Conservation (phyloP, 768 basidiomycete genomes). For the Mycena albidolilacea region DNA sequence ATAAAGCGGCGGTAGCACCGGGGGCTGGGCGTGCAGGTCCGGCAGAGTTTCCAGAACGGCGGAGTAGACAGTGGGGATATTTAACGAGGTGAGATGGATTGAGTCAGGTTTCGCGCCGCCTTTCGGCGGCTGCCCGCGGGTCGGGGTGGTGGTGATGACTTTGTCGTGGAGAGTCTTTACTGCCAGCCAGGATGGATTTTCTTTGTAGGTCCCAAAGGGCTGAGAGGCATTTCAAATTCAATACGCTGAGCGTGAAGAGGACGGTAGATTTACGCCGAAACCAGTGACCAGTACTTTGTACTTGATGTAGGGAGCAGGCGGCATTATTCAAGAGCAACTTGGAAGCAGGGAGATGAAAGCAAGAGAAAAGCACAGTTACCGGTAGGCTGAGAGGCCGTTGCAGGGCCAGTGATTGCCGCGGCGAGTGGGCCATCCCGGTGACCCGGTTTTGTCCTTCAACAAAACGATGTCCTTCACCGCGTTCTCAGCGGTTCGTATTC, state of each 20-base stretch:
- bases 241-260: background rate
- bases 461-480: too few species aligned
- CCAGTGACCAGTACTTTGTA: slow-evolving; percentile 23
- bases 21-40: slow-evolving; percentile 33
- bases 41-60: slow-evolving; percentile 35
- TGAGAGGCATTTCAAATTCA: slow-evolving; percentile 41
- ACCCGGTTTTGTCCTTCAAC: too few species aligned
- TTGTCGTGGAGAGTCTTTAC: slow-evolving; percentile 74
- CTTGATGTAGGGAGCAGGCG: slow-evolving; percentile 12
- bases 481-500: too few species aligned
- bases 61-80: slow-evolving; percentile 37
- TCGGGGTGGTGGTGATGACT: slow-evolving; percentile 49
- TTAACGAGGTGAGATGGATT: slow-evolving; percentile 33
- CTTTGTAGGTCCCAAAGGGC: slow-evolving; percentile 69
- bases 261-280: slow-evolving; percentile 17
- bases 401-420: too few species aligned
- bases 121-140: slow-evolving; percentile 33
- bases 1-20: slow-evolving; percentile 24
- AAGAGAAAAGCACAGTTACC: too few species aligned
- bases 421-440: too few species aligned
- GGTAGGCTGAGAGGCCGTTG: too few species aligned
- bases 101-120: slow-evolving; percentile 33
- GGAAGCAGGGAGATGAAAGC: too few species aligned
- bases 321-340: background rate
- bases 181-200: slow-evolving; percentile 83